Percentiles rank a stretch among this genome's conserved stretches.
Conservation (phyloP, 306 rosid genomes). For the Morella rubra region DNA sequence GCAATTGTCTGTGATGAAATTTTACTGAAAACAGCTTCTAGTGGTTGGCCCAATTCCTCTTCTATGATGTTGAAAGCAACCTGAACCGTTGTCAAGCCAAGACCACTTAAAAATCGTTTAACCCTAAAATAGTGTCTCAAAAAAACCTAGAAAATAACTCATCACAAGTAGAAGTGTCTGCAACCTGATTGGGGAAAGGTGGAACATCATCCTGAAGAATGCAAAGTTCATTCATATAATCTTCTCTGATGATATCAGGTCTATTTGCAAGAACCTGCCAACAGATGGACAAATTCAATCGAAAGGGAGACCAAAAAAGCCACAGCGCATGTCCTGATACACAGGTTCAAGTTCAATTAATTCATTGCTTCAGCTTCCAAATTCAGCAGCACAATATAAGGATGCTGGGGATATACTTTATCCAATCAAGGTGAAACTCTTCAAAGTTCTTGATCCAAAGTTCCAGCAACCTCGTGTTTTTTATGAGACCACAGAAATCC, state of each 20-base stretch:
- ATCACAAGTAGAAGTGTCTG: conserved; percentile 18
- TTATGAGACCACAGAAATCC: neutral
- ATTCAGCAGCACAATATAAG: neutral
- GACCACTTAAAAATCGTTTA: conserved; percentile 5
- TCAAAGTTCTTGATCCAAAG: neutral
- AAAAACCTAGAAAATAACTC: neutral
- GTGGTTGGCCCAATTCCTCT: conserved; percentile 92
- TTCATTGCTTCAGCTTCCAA: neutral
- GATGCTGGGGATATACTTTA: neutral
- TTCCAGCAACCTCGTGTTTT: neutral
- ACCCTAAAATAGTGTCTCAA: conserved; percentile 14
- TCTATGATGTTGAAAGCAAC: conserved; percentile 86
- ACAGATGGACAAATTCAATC: conserved; percentile 30
- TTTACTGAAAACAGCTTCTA: conserved; percentile 87
- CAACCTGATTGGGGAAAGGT: conserved; percentile 88
- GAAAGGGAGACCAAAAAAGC: conserved; percentile 17
- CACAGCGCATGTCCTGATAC: neutral
- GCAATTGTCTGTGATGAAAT: conserved; percentile 93
- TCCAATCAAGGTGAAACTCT: neutral
- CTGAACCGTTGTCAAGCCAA: conserved; percentile 46
- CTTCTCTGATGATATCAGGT: conserved; percentile 98
- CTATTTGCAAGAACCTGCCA: conserved; percentile 96
- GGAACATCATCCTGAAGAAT: conserved; percentile 99
- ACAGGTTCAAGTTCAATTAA: neutral
- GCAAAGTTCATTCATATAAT: conserved; percentile 98